phyloP scores from a whole-genome alignment of 805 yeast genomes.

The Nakazawaea siamensis region DNA sequence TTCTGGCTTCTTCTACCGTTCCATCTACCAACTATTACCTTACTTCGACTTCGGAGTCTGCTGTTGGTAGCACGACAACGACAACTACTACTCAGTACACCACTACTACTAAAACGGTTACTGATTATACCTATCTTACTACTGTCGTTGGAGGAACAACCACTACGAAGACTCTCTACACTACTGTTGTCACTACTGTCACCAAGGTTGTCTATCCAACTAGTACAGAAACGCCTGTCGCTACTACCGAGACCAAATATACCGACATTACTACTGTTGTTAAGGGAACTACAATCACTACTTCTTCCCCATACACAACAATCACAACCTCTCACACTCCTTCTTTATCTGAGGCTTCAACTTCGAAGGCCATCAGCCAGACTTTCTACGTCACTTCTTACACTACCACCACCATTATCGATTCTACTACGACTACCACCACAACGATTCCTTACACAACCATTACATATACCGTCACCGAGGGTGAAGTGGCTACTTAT shows the following conservation, averaged over 20 bases:
- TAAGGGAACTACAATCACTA: not conserved
- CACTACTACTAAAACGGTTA: not conserved
- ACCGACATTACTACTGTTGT: not conserved
- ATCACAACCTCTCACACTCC: no score
- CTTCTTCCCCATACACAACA: conserved; percentile 1
- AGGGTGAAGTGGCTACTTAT: not conserved
- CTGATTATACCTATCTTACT: not conserved
- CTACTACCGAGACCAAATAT: not conserved
- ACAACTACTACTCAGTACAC: not conserved
- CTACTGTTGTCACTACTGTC: not conserved
- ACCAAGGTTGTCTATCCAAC: not conserved
- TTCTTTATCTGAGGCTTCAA: no score
- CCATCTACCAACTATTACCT: no score
- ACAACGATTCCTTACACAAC: not conserved
- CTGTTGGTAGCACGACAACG: not conserved
- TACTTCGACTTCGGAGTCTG: not conserved
- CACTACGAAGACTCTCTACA: not conserved
- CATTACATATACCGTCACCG: not conserved
- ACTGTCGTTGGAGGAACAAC: not conserved
- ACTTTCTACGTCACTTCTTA: not conserved
- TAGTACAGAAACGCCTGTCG: not conserved
- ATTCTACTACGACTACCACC: not conserved
- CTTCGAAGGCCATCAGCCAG: no score
- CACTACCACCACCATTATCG: not conserved
- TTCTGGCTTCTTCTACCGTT: no score